Base-by-base conservation (phyloP, 225 moss, liverwort and hornwort genomes). In the Pleurozium schreberi region DNA sequence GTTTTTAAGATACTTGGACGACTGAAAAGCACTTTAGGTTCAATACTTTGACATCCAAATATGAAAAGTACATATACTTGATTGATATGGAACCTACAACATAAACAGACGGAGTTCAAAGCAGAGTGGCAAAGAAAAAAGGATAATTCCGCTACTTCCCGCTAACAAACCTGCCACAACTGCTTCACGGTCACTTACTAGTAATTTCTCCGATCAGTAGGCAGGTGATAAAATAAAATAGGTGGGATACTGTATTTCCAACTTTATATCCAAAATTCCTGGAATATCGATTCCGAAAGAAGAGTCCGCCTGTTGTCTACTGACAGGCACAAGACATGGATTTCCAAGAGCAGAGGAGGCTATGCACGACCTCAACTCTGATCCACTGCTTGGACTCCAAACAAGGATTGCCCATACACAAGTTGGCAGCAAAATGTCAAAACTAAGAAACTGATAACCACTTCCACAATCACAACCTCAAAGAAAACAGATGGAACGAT, bases 71-170 rank as follows among this genome's bases (percentile, higher is more conserved):
- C 10, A 4, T 23, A 3, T 3, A 53, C 38, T 16, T 16, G 1
- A 25, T 38, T 4, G 25, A 38, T 2, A 17, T 11, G 11, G 11
- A 23, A 38, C 11, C 16, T 57, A n/a, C 26, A 55, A 7, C 18
- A 27, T 5, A 12, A 11, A 8, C 28, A 18, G 2, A 26, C n/a
- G n/a, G 10, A 10, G 7, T 20, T 21, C 3, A 49, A 8, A 3
- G 8, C 5, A 34, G 19, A 19, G 31, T 19, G 14, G 52, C 75
- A 14, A 36, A 52, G 14, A 15, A 5, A 5, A 23, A 9, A 49
- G 36, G 52, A 9, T 1, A 6, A 8, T 22, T 8, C 4, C 4
- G 0, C 14, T 23, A 22, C 8, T 36, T 36, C 9, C 15, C 16
- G 3, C 1, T n/a, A 17, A 26, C 9, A 25, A 25, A 40, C 28